Conservation (phyloP, 352 stramenopile genomes). For the Globisporangium perplexum region DNA sequence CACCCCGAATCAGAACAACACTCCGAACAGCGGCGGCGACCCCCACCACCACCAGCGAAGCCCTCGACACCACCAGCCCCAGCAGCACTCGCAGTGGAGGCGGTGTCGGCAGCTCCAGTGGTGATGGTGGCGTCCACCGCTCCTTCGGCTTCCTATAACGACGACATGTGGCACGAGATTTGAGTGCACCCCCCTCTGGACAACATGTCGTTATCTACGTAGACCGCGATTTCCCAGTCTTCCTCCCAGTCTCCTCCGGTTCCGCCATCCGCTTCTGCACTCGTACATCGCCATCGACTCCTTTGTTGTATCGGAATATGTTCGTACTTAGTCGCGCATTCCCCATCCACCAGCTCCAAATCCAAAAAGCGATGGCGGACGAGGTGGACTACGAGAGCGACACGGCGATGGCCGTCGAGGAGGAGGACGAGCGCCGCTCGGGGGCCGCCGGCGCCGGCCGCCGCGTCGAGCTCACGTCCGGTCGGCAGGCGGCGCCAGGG, state of each 20-base stretch:
- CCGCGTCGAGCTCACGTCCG: neutral
- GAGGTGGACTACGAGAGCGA: conserved; percentile 88
- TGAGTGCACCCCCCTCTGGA: neutral
- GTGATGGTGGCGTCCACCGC: neutral
- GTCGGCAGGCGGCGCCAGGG: neutral
- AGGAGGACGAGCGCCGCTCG: conserved; percentile 53
- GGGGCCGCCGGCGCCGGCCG: neutral
- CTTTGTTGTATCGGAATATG: no score
- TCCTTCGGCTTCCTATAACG: conserved; percentile 9
- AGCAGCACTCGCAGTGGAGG: neutral
- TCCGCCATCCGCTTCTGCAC: no score
- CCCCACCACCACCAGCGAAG: conserved; percentile 16
- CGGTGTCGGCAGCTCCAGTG: no score
- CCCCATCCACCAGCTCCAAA: neutral
- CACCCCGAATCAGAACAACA: conserved; percentile 34
- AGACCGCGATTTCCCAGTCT: no score
- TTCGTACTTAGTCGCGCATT: neutral
- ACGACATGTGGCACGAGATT: conserved; percentile 9
- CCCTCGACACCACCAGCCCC: neutral
- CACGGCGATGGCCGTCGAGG: conserved; percentile 76
- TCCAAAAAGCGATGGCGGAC: conserved; percentile 48
- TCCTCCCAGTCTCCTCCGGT: no score
- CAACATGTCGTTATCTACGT: no score
- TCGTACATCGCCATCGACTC: no score
- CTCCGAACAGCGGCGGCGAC: no score